Base-by-base conservation (phyloP, 202 grass and related monocot species). In the Dendrocalamus latiflorus region DNA sequence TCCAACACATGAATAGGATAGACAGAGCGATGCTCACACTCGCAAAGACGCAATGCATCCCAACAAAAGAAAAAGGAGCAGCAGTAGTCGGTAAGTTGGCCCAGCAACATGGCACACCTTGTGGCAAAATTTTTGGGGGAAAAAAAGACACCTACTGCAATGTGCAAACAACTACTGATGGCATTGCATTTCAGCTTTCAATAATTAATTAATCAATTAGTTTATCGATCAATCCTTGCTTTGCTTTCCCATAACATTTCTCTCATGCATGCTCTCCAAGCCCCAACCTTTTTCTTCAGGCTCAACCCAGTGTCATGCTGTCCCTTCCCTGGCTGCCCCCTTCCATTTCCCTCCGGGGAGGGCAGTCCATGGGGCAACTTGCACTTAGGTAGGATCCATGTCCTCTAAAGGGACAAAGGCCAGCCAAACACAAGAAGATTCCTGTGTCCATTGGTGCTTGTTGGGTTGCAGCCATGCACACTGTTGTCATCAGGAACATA, bases 321-420 rank as follows among this genome's bases (percentile, higher is more conserved):
- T 13, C 12, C 58, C 43, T 64, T 56, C 18, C 71, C 48, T 8
- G 61, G 16, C 0, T 76, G 69, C 34, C 7, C 79, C 67, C 79
- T 20, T 4, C 16, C 18, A 45, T 36, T 36, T 18, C 67, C 78
- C 78, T 47, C 6, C 5, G 1, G 51, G 70, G 41, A 61, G 33
- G 78, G 84, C 84, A 75, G 28, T 34, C 56, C 72, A 64, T 41
- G 75, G 64, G 57, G 44, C 34, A 36, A 50, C 4, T 53, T 63
- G 34, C 57, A 76, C 25, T 84, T 56, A 1, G 70, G 81, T 41
- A 54, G 84, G 72, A 87, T 81, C 63, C 41, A 7, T 87, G 78
- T 82, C 85, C 78, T 87, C 85, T 61, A 82, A 77, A 55, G 72
- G 21, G 78, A 87, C 85, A 54, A 87, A 55, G 22, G 54, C 48